phyloP scores from a whole-genome alignment of 768 basidiomycete species.

The Boletellus ananas region DNA sequence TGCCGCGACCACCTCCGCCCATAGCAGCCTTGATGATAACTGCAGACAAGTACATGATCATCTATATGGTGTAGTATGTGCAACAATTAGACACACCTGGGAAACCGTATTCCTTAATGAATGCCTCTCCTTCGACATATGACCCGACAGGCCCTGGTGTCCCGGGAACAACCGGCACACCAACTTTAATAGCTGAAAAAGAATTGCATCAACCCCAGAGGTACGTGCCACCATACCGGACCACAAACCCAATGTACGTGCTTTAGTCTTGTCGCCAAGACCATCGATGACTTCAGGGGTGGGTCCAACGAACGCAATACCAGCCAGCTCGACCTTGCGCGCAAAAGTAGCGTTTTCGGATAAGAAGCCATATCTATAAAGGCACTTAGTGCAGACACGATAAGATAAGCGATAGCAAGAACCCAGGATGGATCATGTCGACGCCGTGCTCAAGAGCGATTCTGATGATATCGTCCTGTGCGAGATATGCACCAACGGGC shows the following conservation, averaged over 20 bases:
- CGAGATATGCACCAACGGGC: slow-evolving; percentile 94
- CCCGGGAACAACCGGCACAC: slow-evolving; percentile 96
- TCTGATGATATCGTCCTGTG: slow-evolving; percentile 95
- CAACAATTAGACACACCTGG: slow-evolving; percentile 52
- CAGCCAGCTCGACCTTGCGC: slow-evolving; percentile 96
- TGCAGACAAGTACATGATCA: slow-evolving; percentile 26
- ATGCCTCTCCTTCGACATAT: slow-evolving; percentile 77
- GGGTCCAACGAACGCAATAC: slow-evolving; percentile 95
- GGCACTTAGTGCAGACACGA: slow-evolving; percentile 2
- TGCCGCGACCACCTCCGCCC: slow-evolving; percentile 98
- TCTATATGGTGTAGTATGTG: neutral
- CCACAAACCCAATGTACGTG: slow-evolving; percentile 71
- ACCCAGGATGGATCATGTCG: slow-evolving; percentile 99
- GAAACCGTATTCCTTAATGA: slow-evolving; percentile 95
- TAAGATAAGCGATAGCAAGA: slow-evolving; percentile 15
- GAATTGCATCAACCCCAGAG: slow-evolving; percentile 1
- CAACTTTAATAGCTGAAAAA: slow-evolving; percentile 72
- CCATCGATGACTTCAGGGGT: slow-evolving; percentile 95
- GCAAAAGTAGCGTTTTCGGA: slow-evolving; percentile 97
- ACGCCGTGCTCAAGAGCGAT: slow-evolving; percentile 98
- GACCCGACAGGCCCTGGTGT: slow-evolving; percentile 89
- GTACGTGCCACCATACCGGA: neutral
- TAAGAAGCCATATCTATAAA: slow-evolving; percentile 86
- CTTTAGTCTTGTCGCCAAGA: slow-evolving; percentile 98
- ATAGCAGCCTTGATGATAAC: slow-evolving; percentile 99